Base-by-base conservation (phyloP, 2,329 filamentous ascomycete genomes). In the Fusarium protoensiforme region DNA sequence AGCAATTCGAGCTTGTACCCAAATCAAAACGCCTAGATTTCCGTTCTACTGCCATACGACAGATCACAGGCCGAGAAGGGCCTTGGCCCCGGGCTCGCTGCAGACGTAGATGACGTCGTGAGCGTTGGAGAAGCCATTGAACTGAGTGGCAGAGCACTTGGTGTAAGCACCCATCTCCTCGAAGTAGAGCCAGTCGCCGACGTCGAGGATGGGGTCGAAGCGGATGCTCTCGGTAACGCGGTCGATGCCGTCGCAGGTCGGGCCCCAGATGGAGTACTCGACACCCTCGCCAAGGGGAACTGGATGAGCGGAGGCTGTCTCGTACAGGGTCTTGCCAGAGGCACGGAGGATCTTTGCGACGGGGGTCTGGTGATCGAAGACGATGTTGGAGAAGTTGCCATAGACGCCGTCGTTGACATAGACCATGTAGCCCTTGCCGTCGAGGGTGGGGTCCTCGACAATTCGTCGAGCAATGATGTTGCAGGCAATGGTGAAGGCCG, bases 151-250 rank as follows among this genome's bases (percentile, higher is more conserved):
- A 68, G 95, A 98, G 88, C 96, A 98, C 88, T 95, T 97, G 77
- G 96, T 98, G 84, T 99, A 99, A 27, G 96, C 96, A 64, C 96
- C 96, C 96, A 99, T 99, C 71, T 98, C 91, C 85, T 98, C 94
- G 84, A 99, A 99, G 86, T 97, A 99, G 63, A 99, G 88, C 96
- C 96, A 99, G 83, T 99, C 96, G 61, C 96, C 96, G 9, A 98
- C 94, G 80, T 98, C 92, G 48, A 99, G 86, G 56, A 93, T 89
- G 61, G 93, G 91, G 36, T 91, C 85, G 78, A 98, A 94, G 71
- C 88, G 90, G 82, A 93, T 94, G 80, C 92, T 93, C 81, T 94
- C 91, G 58, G 93, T 91, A 84, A 99, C 97, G 82, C 95, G 93
- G 84, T 99, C 96, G 79, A 99, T 98, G 69, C 96, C 96, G 81